Evolutionary conservation across 129 eudicot species (phyloP).

Genomic region (Logfia minima): DNA sequence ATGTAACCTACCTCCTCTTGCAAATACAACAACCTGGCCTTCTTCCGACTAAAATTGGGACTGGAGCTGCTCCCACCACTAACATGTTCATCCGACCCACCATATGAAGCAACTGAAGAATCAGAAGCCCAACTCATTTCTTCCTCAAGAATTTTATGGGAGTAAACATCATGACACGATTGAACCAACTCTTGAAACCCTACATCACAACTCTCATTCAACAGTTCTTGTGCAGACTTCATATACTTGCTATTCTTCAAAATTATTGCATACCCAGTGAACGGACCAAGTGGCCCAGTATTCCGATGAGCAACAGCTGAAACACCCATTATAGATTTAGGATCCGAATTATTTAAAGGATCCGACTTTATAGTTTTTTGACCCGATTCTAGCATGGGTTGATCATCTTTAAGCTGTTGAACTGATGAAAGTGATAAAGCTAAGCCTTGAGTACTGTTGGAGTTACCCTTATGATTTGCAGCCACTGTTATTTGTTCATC

Average conservation of each 20-base stretch:
- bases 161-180: slow-evolving; percentile 36
- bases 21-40: slow-evolving; percentile 64
- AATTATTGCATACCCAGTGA: slow-evolving; percentile 81
- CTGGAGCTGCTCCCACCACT: slow-evolving; percentile 38
- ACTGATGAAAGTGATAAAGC: slow-evolving; percentile 67
- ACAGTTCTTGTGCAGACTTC: slow-evolving; percentile 64
- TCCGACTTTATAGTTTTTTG: slow-evolving; percentile 40
- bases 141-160: slow-evolving; percentile 38
- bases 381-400: slow-evolving; percentile 27
- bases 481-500: slow-evolving; percentile 18
- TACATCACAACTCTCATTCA: slow-evolving; percentile 54
- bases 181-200: slow-evolving; percentile 35
- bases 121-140: slow-evolving; percentile 34
- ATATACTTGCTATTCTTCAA: slow-evolving; percentile 64
- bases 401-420: slow-evolving; percentile 33
- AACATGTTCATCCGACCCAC: slow-evolving; percentile 42
- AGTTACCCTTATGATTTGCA: slow-evolving; percentile 29
- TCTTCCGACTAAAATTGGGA: slow-evolving; percentile 63
- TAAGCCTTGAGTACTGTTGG: slow-evolving; percentile 44
- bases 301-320: slow-evolving; percentile 40
- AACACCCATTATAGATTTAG: slow-evolving; percentile 32
- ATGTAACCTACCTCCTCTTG: slow-evolving; percentile 66
- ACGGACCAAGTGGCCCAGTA: slow-evolving; percentile 80
- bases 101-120: slow-evolving; percentile 18
- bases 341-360: slow-evolving; percentile 27